These are phyloP conservation scores for Coemansia reversa DNA, from an alignment of 192 early-diverging fungal species.

Conservation along the genomic window DNA sequence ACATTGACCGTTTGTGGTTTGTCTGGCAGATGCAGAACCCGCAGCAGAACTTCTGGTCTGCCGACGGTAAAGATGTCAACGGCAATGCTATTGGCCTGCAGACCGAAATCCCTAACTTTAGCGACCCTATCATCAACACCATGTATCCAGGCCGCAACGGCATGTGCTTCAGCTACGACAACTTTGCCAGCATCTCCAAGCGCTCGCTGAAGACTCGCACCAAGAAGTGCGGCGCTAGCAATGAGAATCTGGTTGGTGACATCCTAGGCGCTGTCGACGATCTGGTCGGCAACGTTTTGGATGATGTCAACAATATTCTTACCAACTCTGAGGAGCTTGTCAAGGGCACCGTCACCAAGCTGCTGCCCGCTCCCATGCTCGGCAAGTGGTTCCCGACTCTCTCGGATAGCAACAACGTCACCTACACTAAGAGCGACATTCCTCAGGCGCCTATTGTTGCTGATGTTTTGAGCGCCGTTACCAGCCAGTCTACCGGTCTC, in stretches of 20 bases:
- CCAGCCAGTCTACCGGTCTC: neutral
- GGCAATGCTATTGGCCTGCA: constrained; percentile 18
- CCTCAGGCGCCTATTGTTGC: constrained; percentile 15
- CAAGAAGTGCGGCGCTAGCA: constrained; percentile 34
- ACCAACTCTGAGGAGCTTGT: constrained; percentile 30
- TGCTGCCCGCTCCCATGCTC: constrained; percentile 27
- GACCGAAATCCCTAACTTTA: constrained; percentile 25
- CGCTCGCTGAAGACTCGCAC: constrained; percentile 17
- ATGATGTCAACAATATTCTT: constrained; percentile 26
- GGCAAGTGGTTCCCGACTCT: constrained; percentile 53
- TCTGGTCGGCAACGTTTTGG: constrained; percentile 33
- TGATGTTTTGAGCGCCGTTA: neutral
- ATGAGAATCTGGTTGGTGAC: neutral
- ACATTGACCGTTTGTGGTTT: constrained; percentile 55
- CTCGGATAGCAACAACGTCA: constrained; percentile 18
- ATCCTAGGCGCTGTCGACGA: neutral
- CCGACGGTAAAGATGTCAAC: constrained; percentile 24
- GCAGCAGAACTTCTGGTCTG: constrained; percentile 40
- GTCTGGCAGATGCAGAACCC: constrained; percentile 55
- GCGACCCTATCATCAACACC: constrained; percentile 24
- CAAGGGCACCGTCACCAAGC: constrained; percentile 18
- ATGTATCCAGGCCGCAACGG: constrained; percentile 36
- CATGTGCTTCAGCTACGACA: constrained; percentile 55
- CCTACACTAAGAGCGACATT: constrained; percentile 19
- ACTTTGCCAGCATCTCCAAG: constrained; percentile 29